Percentiles rank a stretch among this genome's conserved stretches.
phyloP scores from a whole-genome alignment of 768 basidiomycete genomes.

The Rhodotorula sphaerocarpa region DNA sequence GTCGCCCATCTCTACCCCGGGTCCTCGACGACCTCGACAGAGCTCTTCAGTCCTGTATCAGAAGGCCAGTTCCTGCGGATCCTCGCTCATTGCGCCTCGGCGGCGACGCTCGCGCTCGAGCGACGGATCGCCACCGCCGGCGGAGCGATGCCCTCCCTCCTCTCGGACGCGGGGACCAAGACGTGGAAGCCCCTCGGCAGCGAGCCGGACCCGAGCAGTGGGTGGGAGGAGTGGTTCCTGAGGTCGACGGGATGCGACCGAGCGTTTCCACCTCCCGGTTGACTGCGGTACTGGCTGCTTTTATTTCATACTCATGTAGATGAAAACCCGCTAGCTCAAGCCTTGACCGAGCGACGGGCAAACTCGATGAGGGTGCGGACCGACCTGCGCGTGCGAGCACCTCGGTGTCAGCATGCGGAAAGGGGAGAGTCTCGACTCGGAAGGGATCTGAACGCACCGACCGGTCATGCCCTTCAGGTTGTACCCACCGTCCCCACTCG shows the following conservation, averaged over 20 bases:
- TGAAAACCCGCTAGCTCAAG: background rate
- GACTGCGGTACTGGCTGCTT: conserved; percentile 4
- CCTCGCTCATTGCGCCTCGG: conserved; percentile 13
- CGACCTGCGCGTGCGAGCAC: background rate
- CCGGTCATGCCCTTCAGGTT: conserved; percentile 30
- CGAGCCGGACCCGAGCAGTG: background rate
- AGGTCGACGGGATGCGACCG: conserved; percentile 16
- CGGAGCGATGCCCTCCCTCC: conserved; percentile 8
- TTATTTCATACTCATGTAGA: background rate
- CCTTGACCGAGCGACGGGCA: conserved; percentile 21
- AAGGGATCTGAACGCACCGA: conserved; percentile 9
- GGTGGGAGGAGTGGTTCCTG: conserved; percentile 28
- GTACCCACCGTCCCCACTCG: conserved; percentile 21
- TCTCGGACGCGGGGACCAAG: background rate
- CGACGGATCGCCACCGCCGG: conserved; percentile 7
- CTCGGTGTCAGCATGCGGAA: background rate
- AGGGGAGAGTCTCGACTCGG: too few relatives aligned
- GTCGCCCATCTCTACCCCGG: conserved; percentile 7
- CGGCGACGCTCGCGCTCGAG: conserved; percentile 2
- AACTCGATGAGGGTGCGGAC: conserved; percentile 23
- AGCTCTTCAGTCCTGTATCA: conserved; percentile 17
- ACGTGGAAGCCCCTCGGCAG: background rate
- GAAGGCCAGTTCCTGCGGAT: conserved; percentile 26
- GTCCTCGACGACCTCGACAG: background rate
- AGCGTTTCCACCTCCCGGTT: too few relatives aligned